Evolutionary conservation across 108 stramenopile species (phyloP), one percentile per base, ranked within the genome.

Genomic region (Cafeteria roenbergensis): DNA sequence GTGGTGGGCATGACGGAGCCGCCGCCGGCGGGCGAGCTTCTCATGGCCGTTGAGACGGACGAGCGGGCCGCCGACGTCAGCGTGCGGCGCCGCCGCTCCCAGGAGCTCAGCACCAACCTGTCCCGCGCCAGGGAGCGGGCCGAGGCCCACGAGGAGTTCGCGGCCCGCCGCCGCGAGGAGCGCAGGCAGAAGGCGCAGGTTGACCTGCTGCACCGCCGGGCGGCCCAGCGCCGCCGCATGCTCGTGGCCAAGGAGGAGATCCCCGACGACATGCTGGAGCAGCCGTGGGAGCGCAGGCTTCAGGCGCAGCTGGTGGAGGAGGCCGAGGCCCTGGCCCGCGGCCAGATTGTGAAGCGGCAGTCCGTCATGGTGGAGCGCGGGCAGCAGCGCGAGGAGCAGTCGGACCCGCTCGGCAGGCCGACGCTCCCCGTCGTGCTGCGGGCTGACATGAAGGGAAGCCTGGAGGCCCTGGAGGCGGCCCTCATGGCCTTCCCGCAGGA

Each of bases 401-500:
- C 0, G 36, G 37, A 35, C 0, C 12, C 12, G 30, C 17, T 48
- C 24, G 4, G 20, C 22, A 14, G 17, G 25, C n/a, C 9, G 8
- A 26, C 58, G 71, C 86, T 93, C 70, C 88, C 85, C 59, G 84
- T 92, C 28, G 70, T 98, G 29, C 79, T 98, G 37, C 95, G 94
- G 80, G 93, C 91, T 6, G 92, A 95, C 67, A 90, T 87, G 0
- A 86, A 89, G 67, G 96, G 94, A 33, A 81, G 89, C 32, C 89
- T 92, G 0, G 93, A 93, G 71, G 94, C 96, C 29, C 66, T 98
- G 59, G 77, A 87, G n/a, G 69, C 85, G 37, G 82, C 92, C 35
- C 77, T 97, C 0, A 63, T 67, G 28, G 88, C 86, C n/a, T 72
- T 97, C 33, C 85, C 86, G 62, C 66, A 85, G 2, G 90, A 93